Evolutionary conservation across 2,329 filamentous ascomycete genomes (phyloP).

Genomic region (Cladosporium halotolerans): DNA sequence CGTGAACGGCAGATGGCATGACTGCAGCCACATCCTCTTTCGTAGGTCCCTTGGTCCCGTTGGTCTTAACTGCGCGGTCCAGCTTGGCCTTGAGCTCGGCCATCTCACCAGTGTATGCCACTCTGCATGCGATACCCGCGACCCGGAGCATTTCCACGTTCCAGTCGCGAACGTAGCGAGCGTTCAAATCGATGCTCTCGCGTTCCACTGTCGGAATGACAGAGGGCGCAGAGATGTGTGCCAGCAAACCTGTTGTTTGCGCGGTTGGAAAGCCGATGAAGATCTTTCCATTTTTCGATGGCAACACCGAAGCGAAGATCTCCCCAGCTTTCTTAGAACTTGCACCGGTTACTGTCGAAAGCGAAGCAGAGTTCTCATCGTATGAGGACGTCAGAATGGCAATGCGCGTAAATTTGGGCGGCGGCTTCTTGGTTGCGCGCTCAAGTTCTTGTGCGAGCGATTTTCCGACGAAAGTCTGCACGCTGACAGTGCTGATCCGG

Average conservation of each 20-base stretch:
- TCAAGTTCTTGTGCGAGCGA: constrained; percentile 80
- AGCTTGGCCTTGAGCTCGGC: constrained; percentile 55
- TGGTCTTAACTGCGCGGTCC: constrained; percentile 34
- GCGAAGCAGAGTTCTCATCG: constrained; percentile 66
- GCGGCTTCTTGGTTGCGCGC: constrained; percentile 93
- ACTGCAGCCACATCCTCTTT: constrained; percentile 60
- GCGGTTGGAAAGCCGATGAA: constrained; percentile 98
- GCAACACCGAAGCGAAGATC: constrained; percentile 84
- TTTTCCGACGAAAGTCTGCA: constrained; percentile 67
- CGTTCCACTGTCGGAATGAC: constrained; percentile 96
- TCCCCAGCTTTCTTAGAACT: constrained; percentile 57
- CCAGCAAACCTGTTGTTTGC: constrained; percentile 88
- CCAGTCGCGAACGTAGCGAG: constrained; percentile 89
- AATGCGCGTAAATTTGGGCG: constrained; percentile 78
- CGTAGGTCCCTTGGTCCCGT: constrained; percentile 43
- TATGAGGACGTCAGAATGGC: constrained; percentile 88
- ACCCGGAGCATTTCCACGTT: constrained; percentile 89
- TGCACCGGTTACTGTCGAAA: constrained; percentile 45
- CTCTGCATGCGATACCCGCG: constrained; percentile 80
- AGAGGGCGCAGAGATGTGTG: constrained; percentile 91
- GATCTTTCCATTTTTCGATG: constrained; percentile 80
- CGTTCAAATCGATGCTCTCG: constrained; percentile 94
- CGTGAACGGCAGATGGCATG: constrained; percentile 73
- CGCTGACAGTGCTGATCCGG: constrained; percentile 74
- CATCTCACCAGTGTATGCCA: constrained; percentile 89